These are phyloP conservation scores for Filosporella fistucella DNA, from an alignment of 495 filamentous ascomycete genomes.

Conservation along the genomic window DNA sequence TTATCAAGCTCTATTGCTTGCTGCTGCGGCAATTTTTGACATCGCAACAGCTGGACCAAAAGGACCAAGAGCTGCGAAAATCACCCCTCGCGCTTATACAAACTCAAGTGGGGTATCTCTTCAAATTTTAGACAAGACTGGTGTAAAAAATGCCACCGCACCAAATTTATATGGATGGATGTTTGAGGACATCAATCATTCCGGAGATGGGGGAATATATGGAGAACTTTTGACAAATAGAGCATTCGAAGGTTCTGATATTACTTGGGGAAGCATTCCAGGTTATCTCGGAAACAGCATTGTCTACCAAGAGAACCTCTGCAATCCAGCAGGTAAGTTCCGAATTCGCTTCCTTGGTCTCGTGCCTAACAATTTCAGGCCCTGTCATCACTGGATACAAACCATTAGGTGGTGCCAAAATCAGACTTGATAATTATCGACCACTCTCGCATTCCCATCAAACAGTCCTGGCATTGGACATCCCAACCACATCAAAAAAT, in stretches of 20 bases:
- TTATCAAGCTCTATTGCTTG: too few species aligned
- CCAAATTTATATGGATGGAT: slow-evolving; percentile 15
- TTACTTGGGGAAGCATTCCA: neutral
- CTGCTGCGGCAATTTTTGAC: neutral
- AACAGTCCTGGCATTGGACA: slow-evolving; percentile 8
- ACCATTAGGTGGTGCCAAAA: neutral
- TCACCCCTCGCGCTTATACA: neutral
- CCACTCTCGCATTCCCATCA: slow-evolving; percentile 5
- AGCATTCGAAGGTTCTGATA: slow-evolving; percentile 44
- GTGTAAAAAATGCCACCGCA: slow-evolving; percentile 8
- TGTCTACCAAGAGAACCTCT: slow-evolving; percentile 34
- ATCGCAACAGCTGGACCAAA: slow-evolving; percentile 7
- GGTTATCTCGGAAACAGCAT: neutral
- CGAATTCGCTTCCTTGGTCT: neutral
- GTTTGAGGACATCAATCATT: slow-evolving; percentile 65
- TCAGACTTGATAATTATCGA: slow-evolving; percentile 4
- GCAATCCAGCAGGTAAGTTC: neutral
- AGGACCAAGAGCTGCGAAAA: neutral
- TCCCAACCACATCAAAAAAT: slow-evolving; percentile 3
- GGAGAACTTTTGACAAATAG: slow-evolving; percentile 70
- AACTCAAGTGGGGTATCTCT: slow-evolving; percentile 6
- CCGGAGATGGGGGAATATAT: slow-evolving; percentile 73
- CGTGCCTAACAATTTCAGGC: neutral
- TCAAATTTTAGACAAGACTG: slow-evolving; percentile 5
- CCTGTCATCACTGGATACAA: slow-evolving; percentile 12